Conservation (phyloP, 495 filamentous ascomycete species). For the Neohortaea acidophila region DNA sequence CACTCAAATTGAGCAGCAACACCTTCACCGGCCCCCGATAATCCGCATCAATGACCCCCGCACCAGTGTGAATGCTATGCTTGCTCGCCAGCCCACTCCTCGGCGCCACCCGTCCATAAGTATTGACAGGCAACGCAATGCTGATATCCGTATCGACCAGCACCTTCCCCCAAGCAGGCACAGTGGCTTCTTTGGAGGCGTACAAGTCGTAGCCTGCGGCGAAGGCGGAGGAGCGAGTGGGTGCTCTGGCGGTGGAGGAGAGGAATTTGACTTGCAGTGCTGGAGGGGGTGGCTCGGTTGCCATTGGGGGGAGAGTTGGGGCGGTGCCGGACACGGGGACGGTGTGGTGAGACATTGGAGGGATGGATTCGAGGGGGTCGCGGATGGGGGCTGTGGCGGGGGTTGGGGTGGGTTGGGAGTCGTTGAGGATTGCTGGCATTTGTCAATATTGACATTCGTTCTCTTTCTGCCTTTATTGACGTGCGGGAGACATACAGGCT, state of each 20-base stretch:
- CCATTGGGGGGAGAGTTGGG: constrained; percentile 9
- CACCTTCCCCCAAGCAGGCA: constrained; percentile 69
- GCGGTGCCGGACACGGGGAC: constrained; percentile 20
- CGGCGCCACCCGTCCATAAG: constrained; percentile 88
- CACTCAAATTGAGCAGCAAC: constrained; percentile 80
- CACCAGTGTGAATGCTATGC: constrained; percentile 86
- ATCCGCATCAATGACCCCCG: constrained; percentile 93
- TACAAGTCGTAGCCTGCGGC: constrained; percentile 91
- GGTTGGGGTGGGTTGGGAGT: constrained; percentile 14
- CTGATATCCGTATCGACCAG: constrained; percentile 80
- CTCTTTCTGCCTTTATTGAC: constrained; percentile 9
- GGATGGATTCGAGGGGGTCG: not conserved
- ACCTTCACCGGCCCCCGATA: constrained; percentile 91
- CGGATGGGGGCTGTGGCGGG: constrained; percentile 1
- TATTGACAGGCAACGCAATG: constrained; percentile 74
- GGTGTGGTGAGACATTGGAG: constrained; percentile 1
- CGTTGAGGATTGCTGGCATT: constrained; percentile 16
- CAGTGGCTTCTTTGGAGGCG: constrained; percentile 51
- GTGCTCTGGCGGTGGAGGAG: constrained; percentile 50
- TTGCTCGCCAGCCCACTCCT: constrained; percentile 83
- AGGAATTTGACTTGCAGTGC: constrained; percentile 77
- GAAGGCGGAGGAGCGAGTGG: constrained; percentile 76
- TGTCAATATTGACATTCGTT: no score
- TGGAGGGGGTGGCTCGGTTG: constrained; percentile 27
- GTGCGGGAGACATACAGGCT: constrained; percentile 11